A percentile compares a stretch with the other conserved stretches of the same genome.
phyloP scores from a whole-genome alignment of 805 yeast genomes.

The Millerozyma miso region DNA sequence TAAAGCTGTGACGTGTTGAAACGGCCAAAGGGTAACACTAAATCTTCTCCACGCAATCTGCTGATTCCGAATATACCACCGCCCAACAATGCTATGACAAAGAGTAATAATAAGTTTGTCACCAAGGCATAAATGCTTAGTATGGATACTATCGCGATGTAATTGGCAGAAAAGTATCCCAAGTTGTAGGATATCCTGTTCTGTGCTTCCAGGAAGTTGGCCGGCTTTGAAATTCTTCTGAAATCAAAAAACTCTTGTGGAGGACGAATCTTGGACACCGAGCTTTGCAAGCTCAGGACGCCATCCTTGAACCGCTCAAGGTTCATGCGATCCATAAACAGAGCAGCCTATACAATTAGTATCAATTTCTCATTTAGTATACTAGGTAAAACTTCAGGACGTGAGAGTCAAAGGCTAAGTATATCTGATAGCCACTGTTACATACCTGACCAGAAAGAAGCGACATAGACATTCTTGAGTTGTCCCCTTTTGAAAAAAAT shows the following conservation, averaged over 20 bases:
- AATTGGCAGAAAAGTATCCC: slow-evolving; percentile 84
- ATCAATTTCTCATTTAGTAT: slow-evolving; percentile 2
- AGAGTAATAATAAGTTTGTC: slow-evolving; percentile 78
- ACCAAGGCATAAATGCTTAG: slow-evolving; percentile 81
- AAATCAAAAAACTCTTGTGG: slow-evolving; percentile 93
- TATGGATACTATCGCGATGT: slow-evolving; percentile 64
- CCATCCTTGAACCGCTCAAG: slow-evolving; percentile 42
- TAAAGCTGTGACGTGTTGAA: slow-evolving; percentile 77
- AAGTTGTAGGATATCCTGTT: slow-evolving; percentile 83
- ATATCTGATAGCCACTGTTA: too few relatives aligned
- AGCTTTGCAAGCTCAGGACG: slow-evolving; percentile 51
- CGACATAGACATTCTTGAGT: slow-evolving; percentile 1
- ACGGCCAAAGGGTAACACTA: slow-evolving; percentile 68
- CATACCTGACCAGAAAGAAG: slow-evolving; percentile 1
- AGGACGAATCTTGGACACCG: slow-evolving; percentile 72
- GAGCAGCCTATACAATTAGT: slow-evolving; percentile 30
- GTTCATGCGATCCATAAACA: slow-evolving; percentile 44
- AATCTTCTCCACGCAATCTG: slow-evolving; percentile 76
- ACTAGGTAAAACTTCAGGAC: too few relatives aligned
- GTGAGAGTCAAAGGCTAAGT: too few relatives aligned
- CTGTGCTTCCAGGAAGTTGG: slow-evolving; percentile 83
- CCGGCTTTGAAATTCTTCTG: slow-evolving; percentile 86
- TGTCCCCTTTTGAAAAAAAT: neutral
- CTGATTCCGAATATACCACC: slow-evolving; percentile 78
- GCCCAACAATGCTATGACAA: slow-evolving; percentile 69